A percentile compares a stretch with the other conserved stretches of the same genome.
Conservation (phyloP, 768 basidiomycete genomes). For the Tulasnella sp. region DNA sequence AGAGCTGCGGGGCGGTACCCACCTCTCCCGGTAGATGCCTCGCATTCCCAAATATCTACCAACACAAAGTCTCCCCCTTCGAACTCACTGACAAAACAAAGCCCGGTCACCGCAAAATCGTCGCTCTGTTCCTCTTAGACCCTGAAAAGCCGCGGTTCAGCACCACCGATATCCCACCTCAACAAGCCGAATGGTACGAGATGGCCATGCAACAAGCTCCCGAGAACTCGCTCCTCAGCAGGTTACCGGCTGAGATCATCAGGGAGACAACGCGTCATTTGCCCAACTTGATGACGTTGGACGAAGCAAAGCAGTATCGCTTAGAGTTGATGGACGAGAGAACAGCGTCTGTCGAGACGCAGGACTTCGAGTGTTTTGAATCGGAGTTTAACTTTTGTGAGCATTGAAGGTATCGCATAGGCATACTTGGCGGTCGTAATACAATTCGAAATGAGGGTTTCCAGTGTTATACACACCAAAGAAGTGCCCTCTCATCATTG, state of each 20-base stretch:
- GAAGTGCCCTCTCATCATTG: no score
- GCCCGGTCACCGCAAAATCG: slow-evolving; percentile 18
- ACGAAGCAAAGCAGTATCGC: slow-evolving; percentile 8
- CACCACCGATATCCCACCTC: slow-evolving; percentile 12
- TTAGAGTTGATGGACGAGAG: slow-evolving; percentile 8
- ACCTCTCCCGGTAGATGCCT: slow-evolving; percentile 5
- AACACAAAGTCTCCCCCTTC: slow-evolving; percentile 15
- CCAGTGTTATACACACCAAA: not conserved
- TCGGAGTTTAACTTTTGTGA: slow-evolving; percentile 9
- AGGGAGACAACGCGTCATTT: not conserved
- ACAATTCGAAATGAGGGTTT: not conserved
- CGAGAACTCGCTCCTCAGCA: not conserved
- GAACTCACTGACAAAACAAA: slow-evolving; percentile 6
- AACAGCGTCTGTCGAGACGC: not conserved
- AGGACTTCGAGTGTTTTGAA: not conserved
- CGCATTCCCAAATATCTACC: slow-evolving; percentile 20
- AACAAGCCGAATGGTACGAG: not conserved
- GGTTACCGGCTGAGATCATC: not conserved
- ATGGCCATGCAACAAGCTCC: not conserved
- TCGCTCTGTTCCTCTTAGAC: slow-evolving; percentile 13
- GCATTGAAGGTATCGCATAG: not conserved
- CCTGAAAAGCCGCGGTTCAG: not conserved
- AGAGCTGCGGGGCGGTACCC: not conserved
- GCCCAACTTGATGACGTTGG: not conserved
- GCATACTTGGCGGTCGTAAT: not conserved